Evolutionary conservation across 768 basidiomycete species (phyloP), one percentile per base, ranked within the genome.

Genomic region (Panus rudis): DNA sequence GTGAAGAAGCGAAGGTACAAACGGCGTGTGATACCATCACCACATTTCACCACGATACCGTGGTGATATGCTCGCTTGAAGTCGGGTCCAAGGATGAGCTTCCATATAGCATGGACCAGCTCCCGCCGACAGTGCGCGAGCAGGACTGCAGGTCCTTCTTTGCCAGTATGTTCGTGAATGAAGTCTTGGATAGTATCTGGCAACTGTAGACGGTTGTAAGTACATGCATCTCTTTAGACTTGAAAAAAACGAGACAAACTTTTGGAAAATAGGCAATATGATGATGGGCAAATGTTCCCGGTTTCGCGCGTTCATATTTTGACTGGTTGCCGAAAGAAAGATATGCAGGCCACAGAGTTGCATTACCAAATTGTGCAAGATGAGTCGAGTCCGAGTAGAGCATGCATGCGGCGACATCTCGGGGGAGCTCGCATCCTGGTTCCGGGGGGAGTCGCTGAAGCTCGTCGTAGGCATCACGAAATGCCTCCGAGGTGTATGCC

Each of bases 101-200:
- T 12, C 62, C 59, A 63, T 3, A 55, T 40, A 1, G 46, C 54
- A 12, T 64, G 63, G 41, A 65, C 52, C 3, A 66, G 55, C 30
- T 65, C 58, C 1, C 57, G 56, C 8, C 51, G 39, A 33, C 62
- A 60, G 42, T 69, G 64, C 1, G 58, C 55, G 6, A 66, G 27
- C 1, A 64, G 44, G 3, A 50, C 50, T 0, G 26, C 24, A 4
- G 54, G 42, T 7, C n/a, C 22, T 3, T 11, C 2, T 7, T 4
- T 13, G 19, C 37, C 37, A 38, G 27, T 33, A n/a, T n/a, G n/a
- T n/a, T n/a, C n/a, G n/a, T n/a, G n/a, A n/a, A n/a, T n/a, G 50
- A 41, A 41, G 37, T 46, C 49, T 14, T 50, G 39, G 20, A 52
- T 24, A 12, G 22, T 25, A 19, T 34, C 48, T 4, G 50, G 50